phyloP scores from a whole-genome alignment of 495 filamentous ascomycete genomes.

The Jackrogersella multiformis region DNA sequence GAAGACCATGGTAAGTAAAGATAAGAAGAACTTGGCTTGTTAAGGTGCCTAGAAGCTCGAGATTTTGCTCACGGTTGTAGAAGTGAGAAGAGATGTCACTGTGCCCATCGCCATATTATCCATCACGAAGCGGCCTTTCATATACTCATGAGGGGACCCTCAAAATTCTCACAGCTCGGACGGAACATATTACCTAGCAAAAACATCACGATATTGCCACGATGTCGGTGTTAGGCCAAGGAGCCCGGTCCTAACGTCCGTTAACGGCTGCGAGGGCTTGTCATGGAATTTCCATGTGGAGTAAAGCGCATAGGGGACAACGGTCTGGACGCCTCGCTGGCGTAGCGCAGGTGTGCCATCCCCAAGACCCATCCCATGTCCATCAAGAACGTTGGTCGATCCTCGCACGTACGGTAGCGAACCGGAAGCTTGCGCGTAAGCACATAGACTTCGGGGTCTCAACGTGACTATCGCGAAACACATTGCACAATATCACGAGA shows the following conservation, averaged over 20 bases:
- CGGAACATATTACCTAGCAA: conserved; percentile 39
- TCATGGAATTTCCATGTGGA: conserved; percentile 45
- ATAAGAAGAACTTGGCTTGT: conserved; percentile 18
- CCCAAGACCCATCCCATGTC: conserved; percentile 29
- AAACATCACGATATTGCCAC: conserved; percentile 42
- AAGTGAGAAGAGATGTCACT: conserved; percentile 20
- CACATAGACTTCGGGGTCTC: conserved; percentile 32
- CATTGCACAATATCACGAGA: conserved; percentile 45
- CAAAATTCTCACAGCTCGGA: neutral
- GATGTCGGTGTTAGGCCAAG: conserved; percentile 31
- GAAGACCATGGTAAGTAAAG: conserved; percentile 38
- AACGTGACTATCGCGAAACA: conserved; percentile 28
- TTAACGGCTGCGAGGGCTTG: conserved; percentile 44
- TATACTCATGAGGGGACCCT: conserved; percentile 30
- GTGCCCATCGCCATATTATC: conserved; percentile 14
- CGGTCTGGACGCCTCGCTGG: conserved; percentile 36
- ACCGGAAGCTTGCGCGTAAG: conserved; percentile 42
- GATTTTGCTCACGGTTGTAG: neutral
- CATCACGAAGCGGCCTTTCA: conserved; percentile 24
- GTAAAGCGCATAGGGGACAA: conserved; percentile 34
- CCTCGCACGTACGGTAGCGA: conserved; percentile 33
- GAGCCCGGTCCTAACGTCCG: conserved; percentile 35
- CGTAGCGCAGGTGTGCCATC: conserved; percentile 32
- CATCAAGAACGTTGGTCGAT: conserved; percentile 29
- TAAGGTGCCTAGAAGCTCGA: conserved; percentile 23